A percentile compares a stretch with the other conserved stretches of the same genome.
phyloP scores from a whole-genome alignment of 345 rosid species.

The Citrus hindsii region DNA sequence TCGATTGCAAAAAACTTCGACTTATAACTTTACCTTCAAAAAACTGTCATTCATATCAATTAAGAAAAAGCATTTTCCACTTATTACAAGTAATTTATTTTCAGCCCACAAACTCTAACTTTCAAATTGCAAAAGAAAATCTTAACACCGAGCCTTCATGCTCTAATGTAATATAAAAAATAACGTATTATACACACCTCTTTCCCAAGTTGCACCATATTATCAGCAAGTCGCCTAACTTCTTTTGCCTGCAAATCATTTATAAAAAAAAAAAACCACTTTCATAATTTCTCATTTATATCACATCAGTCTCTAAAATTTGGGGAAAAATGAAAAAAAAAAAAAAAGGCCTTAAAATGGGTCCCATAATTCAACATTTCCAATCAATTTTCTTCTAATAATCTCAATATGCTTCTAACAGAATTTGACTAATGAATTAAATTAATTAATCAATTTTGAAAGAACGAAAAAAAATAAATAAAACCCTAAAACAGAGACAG shows the following conservation, averaged over 20 bases:
- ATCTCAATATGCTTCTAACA: neutral
- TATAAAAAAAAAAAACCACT: neutral
- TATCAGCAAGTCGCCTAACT: conserved; percentile 81
- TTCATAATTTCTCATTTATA: neutral
- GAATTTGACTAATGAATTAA: neutral
- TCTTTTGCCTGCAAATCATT: conserved; percentile 68
- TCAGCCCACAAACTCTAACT: neutral
- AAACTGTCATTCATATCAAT: neutral
- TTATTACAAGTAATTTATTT: neutral
- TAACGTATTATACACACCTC: conserved; percentile 40
- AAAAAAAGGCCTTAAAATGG: neutral
- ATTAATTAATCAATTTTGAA: neutral
- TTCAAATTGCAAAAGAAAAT: neutral
- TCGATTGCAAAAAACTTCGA: neutral
- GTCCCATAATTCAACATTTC: neutral
- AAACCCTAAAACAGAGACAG: conserved; percentile 15
- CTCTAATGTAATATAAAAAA: neutral
- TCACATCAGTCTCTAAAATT: neutral
- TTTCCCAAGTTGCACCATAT: conserved; percentile 93
- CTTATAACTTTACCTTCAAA: neutral
- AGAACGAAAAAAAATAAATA: conserved; percentile 10
- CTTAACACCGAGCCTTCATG: neutral
- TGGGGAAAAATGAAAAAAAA: neutral
- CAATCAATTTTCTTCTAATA: neutral
- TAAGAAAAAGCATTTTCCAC: neutral